phyloP scores from a whole-genome alignment of 495 filamentous ascomycete genomes.

The Letharia lupina region DNA sequence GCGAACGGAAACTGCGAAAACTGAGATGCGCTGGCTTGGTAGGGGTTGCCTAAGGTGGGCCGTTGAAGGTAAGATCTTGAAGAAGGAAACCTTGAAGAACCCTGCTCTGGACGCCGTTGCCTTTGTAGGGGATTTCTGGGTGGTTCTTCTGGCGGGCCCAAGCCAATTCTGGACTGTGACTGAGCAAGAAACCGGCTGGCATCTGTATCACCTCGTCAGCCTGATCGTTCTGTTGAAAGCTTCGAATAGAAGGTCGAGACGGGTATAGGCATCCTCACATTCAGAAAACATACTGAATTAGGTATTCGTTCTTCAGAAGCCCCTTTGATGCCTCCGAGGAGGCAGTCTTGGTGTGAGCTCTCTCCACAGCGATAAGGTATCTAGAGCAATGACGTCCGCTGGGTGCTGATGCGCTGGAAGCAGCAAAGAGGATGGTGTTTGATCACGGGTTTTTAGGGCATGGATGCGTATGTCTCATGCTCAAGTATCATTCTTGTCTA shows the following conservation, averaged over 20 bases:
- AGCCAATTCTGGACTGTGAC: slow-evolving; percentile 79
- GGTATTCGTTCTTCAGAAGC: background rate
- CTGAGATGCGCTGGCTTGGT: slow-evolving; percentile 56
- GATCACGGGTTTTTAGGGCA: background rate
- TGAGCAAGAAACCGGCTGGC: slow-evolving; percentile 95
- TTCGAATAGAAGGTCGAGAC: slow-evolving; percentile 20
- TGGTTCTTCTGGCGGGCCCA: slow-evolving; percentile 52
- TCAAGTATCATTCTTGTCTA: background rate
- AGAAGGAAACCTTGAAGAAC: slow-evolving; percentile 37
- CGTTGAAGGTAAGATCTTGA: slow-evolving; percentile 46
- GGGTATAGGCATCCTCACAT: slow-evolving; percentile 54
- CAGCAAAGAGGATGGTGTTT: background rate
- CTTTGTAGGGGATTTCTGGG: slow-evolving; percentile 43
- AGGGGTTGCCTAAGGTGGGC: slow-evolving; percentile 54
- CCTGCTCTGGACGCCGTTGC: slow-evolving; percentile 35
- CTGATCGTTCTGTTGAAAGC: background rate
- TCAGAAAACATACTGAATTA: slow-evolving; percentile 76
- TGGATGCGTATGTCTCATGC: background rate
- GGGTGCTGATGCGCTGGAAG: background rate
- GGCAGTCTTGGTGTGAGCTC: slow-evolving; percentile 4
- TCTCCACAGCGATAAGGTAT: slow-evolving; percentile 15
- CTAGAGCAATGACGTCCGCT: slow-evolving; percentile 6
- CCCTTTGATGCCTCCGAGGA: slow-evolving; percentile 6
- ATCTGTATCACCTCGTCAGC: slow-evolving; percentile 48
- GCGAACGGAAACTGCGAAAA: slow-evolving; percentile 69